Evolutionary conservation across 371 early-diverging fungal genomes (phyloP), one percentile per base, ranked within the genome.

Genomic region (Syncephalastrum monosporum): DNA sequence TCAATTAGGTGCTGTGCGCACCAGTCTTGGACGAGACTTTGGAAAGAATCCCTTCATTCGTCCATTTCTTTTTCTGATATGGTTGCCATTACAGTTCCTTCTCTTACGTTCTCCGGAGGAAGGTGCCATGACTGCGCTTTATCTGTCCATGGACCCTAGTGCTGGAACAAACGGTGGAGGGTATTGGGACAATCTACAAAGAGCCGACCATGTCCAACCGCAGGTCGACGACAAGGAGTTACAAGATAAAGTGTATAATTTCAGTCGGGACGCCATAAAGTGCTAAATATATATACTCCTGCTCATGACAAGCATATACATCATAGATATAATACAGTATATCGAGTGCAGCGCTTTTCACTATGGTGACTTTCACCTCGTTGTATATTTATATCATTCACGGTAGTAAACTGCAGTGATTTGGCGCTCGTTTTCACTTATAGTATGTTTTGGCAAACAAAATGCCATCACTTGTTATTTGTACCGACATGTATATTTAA

Each of bases 91-190:
- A 17, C 45, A 50, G 3, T 60, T 52, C 25, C 7, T 56, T 12
- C 3, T 53, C 8, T 56, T 25, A 27, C 59, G 60, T n/a, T 56
- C 56, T 15, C 42, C 65, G 8, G 17, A n/a, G 7, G 41, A 60
- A 23, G 66, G 66, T 42, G 66, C 66, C n/a, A 47, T 55, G 41
- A 67, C 67, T n/a, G 42, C 51, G 6, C 38, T 62, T 5, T 53
- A 59, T 46, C 42, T 67, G 7, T 59, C 60, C 14, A 57, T 59
- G 10, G 45, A 24, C 12, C 58, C 19, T 23, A 46, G 47, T 46
- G n/a, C 3, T 33, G 38, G 8, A 23, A 3, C 1, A 16, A 46
- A 16, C 6, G 47, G 47, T 38, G 56, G 56, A n/a, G 56, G 47
- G 27, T 47, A 47, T 38, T 55, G 56, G 56, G 46, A 45, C 16